Base-by-base conservation (phyloP, 345 rosid genomes). In the Syzygium aqueum region DNA sequence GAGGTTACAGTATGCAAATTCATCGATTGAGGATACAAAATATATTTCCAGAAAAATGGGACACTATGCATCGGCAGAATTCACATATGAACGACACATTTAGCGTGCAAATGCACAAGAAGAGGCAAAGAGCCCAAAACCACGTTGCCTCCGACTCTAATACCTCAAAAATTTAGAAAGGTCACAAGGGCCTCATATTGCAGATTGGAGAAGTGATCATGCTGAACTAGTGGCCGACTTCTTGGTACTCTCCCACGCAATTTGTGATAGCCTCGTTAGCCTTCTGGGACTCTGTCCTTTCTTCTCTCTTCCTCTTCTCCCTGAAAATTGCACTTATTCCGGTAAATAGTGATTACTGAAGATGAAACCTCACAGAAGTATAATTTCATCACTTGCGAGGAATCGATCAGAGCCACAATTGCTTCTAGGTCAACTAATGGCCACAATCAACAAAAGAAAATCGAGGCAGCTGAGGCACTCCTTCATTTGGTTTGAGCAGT, bases 231-330 rank as follows among this genome's bases (percentile, higher is more conserved):
- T 91, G 88, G 73, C 89, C 53, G 9, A 88, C 87, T 33, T 87
- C 90, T 85, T 89, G 90, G 88, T 87, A 86, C 86, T 94, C 94
- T 49, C 97, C 97, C 90, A 91, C 43, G 88, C 95, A 97, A 87
- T 92, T 93, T 84, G 92, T 92, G 84, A 96, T 88, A 10, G 98
- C 94, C 90, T 96, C 99, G 46, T 91, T 96, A 63, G 98, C 94
- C 87, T 94, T 94, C 88, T 94, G 97, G 21, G 99, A 91, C 88
- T 91, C 96, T 8, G 93, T 85, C 89, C 98, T 90, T 89, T 96
- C 99, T 89, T 93, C 97, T 89, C 83, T 92, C 89, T 97, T 96
- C 92, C 94, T 97, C 95, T 96, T 97, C 92, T 97, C 99, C 96
- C 98, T 97, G 95, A 53, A 90, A 89, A 73, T 73, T 37, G 25